Evolutionary conservation across 495 filamentous ascomycete species (phyloP), one percentile per base, ranked within the genome.

Genomic region (Podospora pseudocomata): DNA sequence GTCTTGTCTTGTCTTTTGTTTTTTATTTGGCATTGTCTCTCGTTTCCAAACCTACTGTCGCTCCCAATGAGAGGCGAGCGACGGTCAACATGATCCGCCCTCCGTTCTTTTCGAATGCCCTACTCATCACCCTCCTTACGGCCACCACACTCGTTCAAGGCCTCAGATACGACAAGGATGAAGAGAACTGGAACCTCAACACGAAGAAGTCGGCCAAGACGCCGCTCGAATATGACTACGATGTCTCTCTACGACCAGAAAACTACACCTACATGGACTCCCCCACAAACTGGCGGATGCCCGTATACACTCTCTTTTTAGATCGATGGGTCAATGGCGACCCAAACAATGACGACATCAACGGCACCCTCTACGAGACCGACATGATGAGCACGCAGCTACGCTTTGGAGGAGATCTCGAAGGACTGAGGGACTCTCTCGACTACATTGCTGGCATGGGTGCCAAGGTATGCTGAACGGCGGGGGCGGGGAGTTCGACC

Each of bases 371-470:
- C 7, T 92, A 86, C 72, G 90, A 92, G 75, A 88, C 90, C 74
- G 90, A 92, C 73, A 72, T 87, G 39, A 82, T 82, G 67, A 87
- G 85, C 64, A 92, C 86, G 65, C 89, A 91, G 75, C 85, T 92
- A 77, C 87, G 90, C n/a, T 87, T 90, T 78, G 90, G 90, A 49
- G 90, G 90, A 53, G 90, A 92, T 74, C 80, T 90, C 27, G 80
- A 79, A 58, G 90, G 90, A 7, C 66, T 92, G 44, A 70, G 86
- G 58, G 86, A 90, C 68, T 88, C 86, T 18, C 78, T 92, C 64
- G 90, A 92, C 72, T 92, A 92, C 76, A 74, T 92, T 54, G 87
- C 90, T 66, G 90, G 90, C 57, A 87, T 91, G 87, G 90, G 90
- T 2, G 87, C 91, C 76, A 91, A 90, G 75, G 75, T 77, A 66